These are phyloP conservation scores for Balansia obtecta DNA, from an alignment of 2,329 filamentous ascomycete genomes.

Conservation along the genomic window DNA sequence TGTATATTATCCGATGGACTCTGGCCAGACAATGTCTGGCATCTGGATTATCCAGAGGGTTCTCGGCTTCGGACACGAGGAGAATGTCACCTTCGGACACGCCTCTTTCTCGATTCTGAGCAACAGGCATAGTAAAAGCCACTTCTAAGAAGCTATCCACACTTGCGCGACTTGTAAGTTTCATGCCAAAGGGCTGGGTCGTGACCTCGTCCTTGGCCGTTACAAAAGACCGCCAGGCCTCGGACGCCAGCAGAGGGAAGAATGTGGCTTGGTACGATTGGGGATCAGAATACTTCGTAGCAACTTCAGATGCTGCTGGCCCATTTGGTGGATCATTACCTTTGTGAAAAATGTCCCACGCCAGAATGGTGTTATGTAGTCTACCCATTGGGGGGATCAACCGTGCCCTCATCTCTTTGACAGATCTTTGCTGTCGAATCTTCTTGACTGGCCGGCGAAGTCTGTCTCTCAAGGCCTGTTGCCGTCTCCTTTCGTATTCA, in stretches of 20 bases:
- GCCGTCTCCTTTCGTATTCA: slow-evolving; percentile 32
- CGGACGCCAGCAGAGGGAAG: slow-evolving; percentile 76
- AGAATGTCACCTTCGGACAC: slow-evolving; percentile 81
- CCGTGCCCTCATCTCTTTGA: slow-evolving; percentile 88
- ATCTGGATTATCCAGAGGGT: slow-evolving; percentile 52
- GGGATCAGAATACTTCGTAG: slow-evolving; percentile 64
- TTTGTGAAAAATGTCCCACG: slow-evolving; percentile 89
- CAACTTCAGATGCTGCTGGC: slow-evolving; percentile 62
- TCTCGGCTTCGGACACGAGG: slow-evolving; percentile 62
- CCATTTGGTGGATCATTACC: slow-evolving; percentile 75
- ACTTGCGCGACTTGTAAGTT: slow-evolving; percentile 73
- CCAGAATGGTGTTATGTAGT: slow-evolving; percentile 74
- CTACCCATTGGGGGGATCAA: slow-evolving; percentile 78
- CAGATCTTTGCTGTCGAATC: slow-evolving; percentile 63
- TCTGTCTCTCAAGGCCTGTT: slow-evolving; percentile 38
- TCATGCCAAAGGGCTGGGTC: slow-evolving; percentile 73
- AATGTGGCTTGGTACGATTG: slow-evolving; percentile 79
- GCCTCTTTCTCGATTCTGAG: slow-evolving; percentile 57
- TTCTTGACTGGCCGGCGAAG: slow-evolving; percentile 71
- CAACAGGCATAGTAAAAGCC: slow-evolving; percentile 64
- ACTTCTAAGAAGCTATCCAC: slow-evolving; percentile 92
- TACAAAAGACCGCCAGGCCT: slow-evolving; percentile 92
- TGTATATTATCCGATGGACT: slow-evolving; percentile 67
- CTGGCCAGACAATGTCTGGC: slow-evolving; percentile 77
- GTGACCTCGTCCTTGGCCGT: slow-evolving; percentile 79